Evolutionary conservation across 1,139 yeast species (phyloP), one percentile per base, ranked within the genome.

Genomic region (Yamadazyma diospyri): DNA sequence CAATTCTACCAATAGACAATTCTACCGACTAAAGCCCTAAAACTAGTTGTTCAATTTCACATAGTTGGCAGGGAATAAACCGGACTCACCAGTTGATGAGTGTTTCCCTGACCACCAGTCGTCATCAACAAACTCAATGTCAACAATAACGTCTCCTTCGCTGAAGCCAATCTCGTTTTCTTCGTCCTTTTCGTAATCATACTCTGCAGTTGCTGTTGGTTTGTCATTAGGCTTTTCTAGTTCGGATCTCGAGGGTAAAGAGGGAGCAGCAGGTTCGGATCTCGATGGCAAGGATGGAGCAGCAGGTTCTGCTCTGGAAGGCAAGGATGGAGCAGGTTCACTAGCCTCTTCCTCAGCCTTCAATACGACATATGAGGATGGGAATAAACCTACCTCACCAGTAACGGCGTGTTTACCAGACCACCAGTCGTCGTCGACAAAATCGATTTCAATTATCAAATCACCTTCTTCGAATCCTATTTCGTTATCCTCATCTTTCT

Each of bases 61-160:
- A 53, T 84, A 88, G 60, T 85, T 87, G 27, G 94, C 80, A 30
- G 98, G 98, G 79, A 92, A 88, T 37, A 92, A 69, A 36, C 94
- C 94, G 43, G 75, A 70, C 45, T 78, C 83, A 27, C 95, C 96
- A 25, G 78, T 60, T 27, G 47, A 54, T 38, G 77, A 62, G 47
- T 79, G 79, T 35, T 56, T 69, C 30, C 98, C 98, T 38, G 82
- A 69, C 97, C 97, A 92, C 98, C 98, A 92, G 52, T 87, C 96
- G 32, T 86, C 95, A 47, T 88, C 96, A 11, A 85, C 84, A 57
- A 86, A 83, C 46, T 87, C 95, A 42, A 92, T 84, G 41, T 87
- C 85, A 14, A 78, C 64, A 45, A 92, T 87, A 40, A 69, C 49
- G 46, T 87, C 97, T 32, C 94, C 95, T 53, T 86, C 96, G 21